Base-by-base conservation (phyloP, 768 basidiomycete genomes). In the Hemileccinum impolitum region DNA sequence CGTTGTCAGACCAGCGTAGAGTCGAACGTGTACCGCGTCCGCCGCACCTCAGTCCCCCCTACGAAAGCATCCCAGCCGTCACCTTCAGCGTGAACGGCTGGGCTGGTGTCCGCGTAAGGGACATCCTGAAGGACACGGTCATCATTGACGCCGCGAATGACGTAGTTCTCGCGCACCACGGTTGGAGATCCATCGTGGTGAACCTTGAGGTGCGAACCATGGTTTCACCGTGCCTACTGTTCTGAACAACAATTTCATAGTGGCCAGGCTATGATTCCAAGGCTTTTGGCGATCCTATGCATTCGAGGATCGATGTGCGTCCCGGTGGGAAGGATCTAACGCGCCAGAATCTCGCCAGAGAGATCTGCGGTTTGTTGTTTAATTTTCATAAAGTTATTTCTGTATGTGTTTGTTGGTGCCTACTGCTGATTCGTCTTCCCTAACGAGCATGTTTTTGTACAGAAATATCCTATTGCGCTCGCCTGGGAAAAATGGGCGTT, bases 401-500 rank as follows among this genome's bases (percentile, higher is more conserved):
- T 17, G 57, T 62, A 36, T 47, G 62, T 48, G 1, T n/a, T 19
- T 19, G 10, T 14, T 11, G 10, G 2, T 37, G 10, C 14, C 7
- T 12, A 3, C 23, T 13, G n/a, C 1, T 11, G 12, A 18, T 9
- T 10, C 26, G 8, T 47, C 21, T 3, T n/a, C n/a, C n/a, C 41
- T 41, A 7, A 54, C 25, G 36, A 3, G n/a, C 17, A n/a, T n/a
- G n/a, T n/a, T n/a, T n/a, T 5, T 18, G 4, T 4, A 36, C 14
- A 63, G 61, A 54, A 34, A 45, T 17, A 48, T 6, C 13, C 26
- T 10, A 30, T 56, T 36, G n/a, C 50, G 25, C 45, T 25, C 10
- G 65, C 47, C 2, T 58, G 25, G 9, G 50, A 54, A 42, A 55
- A 41, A 44, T 67, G 64, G 64, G 55, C 55, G 0, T 36, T 64